Evolutionary conservation across 1,284 basidiomycete genomes (phyloP), one percentile per base, ranked within the genome.

Genomic region (Lentinula novae-zelandiae): DNA sequence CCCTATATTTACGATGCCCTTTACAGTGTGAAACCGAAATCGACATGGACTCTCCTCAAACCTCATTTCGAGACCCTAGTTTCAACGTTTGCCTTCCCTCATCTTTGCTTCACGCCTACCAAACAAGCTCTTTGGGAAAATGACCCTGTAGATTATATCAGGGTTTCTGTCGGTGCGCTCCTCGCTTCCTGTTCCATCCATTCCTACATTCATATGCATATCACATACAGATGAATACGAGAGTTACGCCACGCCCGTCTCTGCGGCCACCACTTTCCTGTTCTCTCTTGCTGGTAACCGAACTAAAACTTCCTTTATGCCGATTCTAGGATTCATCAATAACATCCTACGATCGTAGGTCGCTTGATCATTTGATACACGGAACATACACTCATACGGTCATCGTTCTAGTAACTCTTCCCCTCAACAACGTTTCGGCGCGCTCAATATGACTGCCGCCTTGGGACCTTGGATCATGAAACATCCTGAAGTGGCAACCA

Each of bases 21-120:
- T 49, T 58, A 12, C 60, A 95, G 92, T 67, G 85, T 95, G 65
- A 95, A 95, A 75, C 93, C 93, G 9, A 93, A 92, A 70, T 83
- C 89, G 15, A 95, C 91, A 3, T 95, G 93, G 92, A 76, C 80
- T 1, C 79, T 92, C 40, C 81, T 95, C 69, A 94, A 93, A 71
- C 92, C 92, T 20, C 92, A 93, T 67, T 84, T 89, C 53, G 79
- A 90, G 68, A 84, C 75, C 4, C 81, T 95, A 5, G 82, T 94
- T 15, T 84, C 87, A 12, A 82, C 79, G 42, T 93, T 93, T 67
- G 85, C 91, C 7, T 95, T 93, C 78, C 92, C 93, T n/a, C 88
- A 92, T 67, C 80, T 95, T 20, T 89, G 85, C 39, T 93, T 94
- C 76, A 90, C 84, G 20, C 74, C 84, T 9, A 74, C 80, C 0